phyloP scores from a whole-genome alignment of 768 basidiomycete species.

The Boletus subcaerulescens region DNA sequence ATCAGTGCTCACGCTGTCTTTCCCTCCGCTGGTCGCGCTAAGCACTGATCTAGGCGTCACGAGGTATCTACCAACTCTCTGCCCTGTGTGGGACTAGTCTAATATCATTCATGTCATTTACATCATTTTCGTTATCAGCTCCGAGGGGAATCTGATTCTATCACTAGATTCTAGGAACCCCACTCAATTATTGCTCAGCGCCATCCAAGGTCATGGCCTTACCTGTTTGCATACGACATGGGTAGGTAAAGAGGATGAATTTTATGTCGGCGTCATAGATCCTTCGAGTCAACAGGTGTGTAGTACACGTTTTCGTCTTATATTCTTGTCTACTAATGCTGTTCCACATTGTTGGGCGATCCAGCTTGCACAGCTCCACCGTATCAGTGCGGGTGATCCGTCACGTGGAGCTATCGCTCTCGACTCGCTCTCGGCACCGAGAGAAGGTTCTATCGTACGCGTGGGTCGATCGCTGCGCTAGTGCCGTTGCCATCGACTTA shows the following conservation, averaged over 20 bases:
- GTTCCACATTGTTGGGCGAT: background rate
- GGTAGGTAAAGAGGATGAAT: constrained; percentile 52
- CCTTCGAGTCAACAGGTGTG: constrained; percentile 14
- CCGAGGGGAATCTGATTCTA: constrained; percentile 72
- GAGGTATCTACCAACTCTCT: constrained; percentile 36
- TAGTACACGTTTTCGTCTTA: background rate
- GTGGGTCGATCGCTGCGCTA: constrained; percentile 29
- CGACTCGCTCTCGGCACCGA: constrained; percentile 49
- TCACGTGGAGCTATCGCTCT: constrained; percentile 66
- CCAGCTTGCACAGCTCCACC: constrained; percentile 48
- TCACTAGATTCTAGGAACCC: constrained; percentile 57
- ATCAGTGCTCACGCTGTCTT: constrained; percentile 23
- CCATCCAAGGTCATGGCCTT: constrained; percentile 42
- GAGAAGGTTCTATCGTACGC: constrained; percentile 49
- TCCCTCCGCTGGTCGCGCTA: constrained; percentile 43
- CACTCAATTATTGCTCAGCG: constrained; percentile 53
- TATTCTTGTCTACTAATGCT: background rate
- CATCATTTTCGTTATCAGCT: constrained; percentile 27
- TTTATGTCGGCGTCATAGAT: constrained; percentile 48
- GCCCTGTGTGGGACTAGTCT: background rate
- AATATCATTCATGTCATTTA: background rate
- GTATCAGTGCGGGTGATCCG: constrained; percentile 69
- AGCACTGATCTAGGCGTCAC: constrained; percentile 50
- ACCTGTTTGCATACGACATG: constrained; percentile 17
- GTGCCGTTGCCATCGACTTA: background rate